phyloP scores from a whole-genome alignment of 2,329 filamentous ascomycete species.

The Colletotrichum cordylinicola region DNA sequence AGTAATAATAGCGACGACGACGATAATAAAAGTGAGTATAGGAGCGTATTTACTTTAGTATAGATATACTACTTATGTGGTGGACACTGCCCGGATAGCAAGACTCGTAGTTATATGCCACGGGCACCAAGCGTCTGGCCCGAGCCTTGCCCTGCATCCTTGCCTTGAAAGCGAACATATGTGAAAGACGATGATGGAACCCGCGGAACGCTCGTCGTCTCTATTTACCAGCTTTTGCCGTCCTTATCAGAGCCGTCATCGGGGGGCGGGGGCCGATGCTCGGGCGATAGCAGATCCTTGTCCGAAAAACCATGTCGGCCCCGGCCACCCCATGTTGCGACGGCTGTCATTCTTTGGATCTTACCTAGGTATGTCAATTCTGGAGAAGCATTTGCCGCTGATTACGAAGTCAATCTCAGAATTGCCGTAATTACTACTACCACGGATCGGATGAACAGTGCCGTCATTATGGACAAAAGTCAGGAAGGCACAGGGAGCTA shows the following conservation, averaged over 20 bases:
- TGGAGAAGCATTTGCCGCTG: not conserved
- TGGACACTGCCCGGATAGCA: too few relatives aligned
- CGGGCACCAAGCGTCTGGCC: not conserved
- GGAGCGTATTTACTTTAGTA: too few relatives aligned
- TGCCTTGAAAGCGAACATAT: not conserved
- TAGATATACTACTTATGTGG: too few relatives aligned
- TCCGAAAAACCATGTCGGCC: not conserved
- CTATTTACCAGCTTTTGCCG: not conserved
- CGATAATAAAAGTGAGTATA: too few relatives aligned
- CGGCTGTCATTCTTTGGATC: not conserved
- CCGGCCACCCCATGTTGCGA: not conserved
- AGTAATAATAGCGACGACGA: too few relatives aligned
- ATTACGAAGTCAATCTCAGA: not conserved
- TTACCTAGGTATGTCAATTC: not conserved
- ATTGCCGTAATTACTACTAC: not conserved
- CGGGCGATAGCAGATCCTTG: not conserved
- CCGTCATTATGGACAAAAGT: not conserved
- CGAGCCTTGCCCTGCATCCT: not conserved
- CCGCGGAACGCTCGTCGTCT: not conserved
- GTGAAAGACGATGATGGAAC: not conserved
- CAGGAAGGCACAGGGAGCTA: not conserved
- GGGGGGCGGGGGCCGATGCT: not conserved
- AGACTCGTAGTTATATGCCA: too few relatives aligned
- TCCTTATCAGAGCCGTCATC: not conserved
- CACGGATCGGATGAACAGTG: not conserved